Base-by-base conservation (phyloP, 257 asterid species). In the Capsicum chinense region DNA sequence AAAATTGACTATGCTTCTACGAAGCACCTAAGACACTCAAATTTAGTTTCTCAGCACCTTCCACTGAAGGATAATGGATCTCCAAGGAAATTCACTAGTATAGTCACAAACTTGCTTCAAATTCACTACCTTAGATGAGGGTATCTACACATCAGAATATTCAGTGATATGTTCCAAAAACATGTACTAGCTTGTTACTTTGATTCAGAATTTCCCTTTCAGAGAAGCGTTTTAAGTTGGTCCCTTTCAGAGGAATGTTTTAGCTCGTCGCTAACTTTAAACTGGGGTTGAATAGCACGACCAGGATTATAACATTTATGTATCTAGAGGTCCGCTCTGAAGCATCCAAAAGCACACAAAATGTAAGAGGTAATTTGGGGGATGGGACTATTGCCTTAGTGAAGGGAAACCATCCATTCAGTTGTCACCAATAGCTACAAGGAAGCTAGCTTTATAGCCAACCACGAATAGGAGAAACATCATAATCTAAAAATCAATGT, bases 321-420 rank as follows among this genome's bases (percentile, higher is more conserved):
- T 74, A 21, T 50, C 81, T 74, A 74, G 62, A 74, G 81, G 81
- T 21, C 62, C 3, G 81, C 44, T 12, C 62, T 50, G 44, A 74
- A 50, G 81, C 47, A 54, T 54, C 21, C 42, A 14, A 73, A 73
- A 73, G 21, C 60, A 74, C 12, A 50, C 47, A 74, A 74, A 73
- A 21, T 50, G 1, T 39, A 39, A 39, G 44, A 0, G 44, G 44
- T 39, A 39, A 2, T 44, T 48, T 7, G 19, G 19, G 19, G 6
- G 13, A 73, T 3, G n/a, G 44, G 15, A 9, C 48, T 73, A 68
- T 37, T 39, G 56, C 56, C 21, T 19, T 74, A 13, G 54, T 39
- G 5, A 19, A 6, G 58, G 12, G 62, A 74, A 52, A 21, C 62
- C 60, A 52, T 50, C 19, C 57, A 21, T 74, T 74, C 60, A 73